phyloP scores from a whole-genome alignment of 306 rosid species.

The Gastrolobium villosum region DNA sequence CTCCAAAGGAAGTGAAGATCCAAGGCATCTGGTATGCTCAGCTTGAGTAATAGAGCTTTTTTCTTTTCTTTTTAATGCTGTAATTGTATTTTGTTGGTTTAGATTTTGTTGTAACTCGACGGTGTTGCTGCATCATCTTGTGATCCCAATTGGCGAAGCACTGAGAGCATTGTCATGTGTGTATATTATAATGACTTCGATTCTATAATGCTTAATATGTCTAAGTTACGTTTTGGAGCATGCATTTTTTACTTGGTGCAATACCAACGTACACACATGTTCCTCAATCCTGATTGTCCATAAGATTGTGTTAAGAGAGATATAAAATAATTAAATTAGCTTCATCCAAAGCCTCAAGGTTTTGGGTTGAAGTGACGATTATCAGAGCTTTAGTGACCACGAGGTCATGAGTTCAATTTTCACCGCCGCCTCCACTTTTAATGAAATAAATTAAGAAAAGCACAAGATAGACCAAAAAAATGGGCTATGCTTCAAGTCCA shows the following conservation, averaged over 20 bases:
- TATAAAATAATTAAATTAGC: no score
- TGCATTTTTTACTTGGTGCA: background rate
- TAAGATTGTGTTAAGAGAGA: no score
- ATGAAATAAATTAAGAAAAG: no score
- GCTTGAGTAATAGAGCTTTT: slow-evolving; percentile 71
- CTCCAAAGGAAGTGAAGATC: slow-evolving; percentile 93
- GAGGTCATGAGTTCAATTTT: no score
- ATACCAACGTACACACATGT: no score
- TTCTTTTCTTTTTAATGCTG: background rate
- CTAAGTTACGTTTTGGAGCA: background rate
- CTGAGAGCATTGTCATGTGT: slow-evolving; percentile 31
- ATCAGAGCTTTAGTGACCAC: no score
- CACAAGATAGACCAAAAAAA: no score
- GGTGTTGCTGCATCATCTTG: slow-evolving; percentile 46
- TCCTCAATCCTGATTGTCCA: background rate
- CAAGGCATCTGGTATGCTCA: slow-evolving; percentile 98
- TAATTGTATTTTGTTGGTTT: slow-evolving; percentile 10
- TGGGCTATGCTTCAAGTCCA: no score
- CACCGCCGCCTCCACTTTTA: no score
- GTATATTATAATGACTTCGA: slow-evolving; percentile 45
- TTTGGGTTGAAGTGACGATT: no score
- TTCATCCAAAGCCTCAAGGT: no score
- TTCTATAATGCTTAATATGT: slow-evolving; percentile 15
- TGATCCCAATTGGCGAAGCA: slow-evolving; percentile 39
- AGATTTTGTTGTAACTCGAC: slow-evolving; percentile 55